These are phyloP conservation scores for Halophytophthora polymorphica DNA, from an alignment of 352 stramenopile species.

Conservation along the genomic window DNA sequence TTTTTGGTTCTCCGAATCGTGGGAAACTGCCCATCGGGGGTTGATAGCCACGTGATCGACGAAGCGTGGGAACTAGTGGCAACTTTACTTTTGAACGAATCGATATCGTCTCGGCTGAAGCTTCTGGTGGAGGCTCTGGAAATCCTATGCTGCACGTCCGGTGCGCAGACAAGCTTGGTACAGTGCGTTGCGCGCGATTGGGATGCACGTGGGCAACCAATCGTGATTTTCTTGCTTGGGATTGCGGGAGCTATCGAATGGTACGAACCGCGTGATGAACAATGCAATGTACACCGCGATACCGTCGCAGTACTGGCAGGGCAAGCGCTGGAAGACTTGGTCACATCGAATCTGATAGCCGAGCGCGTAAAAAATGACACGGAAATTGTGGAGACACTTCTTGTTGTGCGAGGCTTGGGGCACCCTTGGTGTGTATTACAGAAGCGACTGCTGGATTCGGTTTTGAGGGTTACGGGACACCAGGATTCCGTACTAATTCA, in stretches of 20 bases:
- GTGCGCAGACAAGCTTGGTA: background rate
- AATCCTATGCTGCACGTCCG: background rate
- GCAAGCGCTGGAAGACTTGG: background rate
- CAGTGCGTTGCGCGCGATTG: slow-evolving; percentile 1
- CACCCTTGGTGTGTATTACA: too few species aligned
- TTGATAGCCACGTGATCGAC: background rate
- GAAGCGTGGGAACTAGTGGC: slow-evolving; percentile 10
- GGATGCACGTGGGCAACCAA: slow-evolving; percentile 3
- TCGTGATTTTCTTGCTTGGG: slow-evolving; percentile 6
- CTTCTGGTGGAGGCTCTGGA: slow-evolving; percentile 1
- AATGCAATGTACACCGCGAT: background rate
- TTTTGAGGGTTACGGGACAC: too few species aligned
- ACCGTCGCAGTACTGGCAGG: slow-evolving; percentile 2
- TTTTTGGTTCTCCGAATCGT: slow-evolving; percentile 8
- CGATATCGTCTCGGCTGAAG: background rate
- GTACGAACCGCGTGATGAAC: background rate
- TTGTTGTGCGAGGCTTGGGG: background rate
- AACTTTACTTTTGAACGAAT: slow-evolving; percentile 1
- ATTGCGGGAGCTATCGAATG: background rate
- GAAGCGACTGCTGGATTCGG: too few species aligned
- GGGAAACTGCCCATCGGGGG: background rate
- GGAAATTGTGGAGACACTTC: slow-evolving; percentile 2
- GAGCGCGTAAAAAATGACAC: slow-evolving; percentile 2
- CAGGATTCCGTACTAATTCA: too few species aligned
- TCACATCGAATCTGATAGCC: slow-evolving; percentile 2